Evolutionary conservation across 352 stramenopile genomes (phyloP).

Genomic region (Thraustochytrium aureum): DNA sequence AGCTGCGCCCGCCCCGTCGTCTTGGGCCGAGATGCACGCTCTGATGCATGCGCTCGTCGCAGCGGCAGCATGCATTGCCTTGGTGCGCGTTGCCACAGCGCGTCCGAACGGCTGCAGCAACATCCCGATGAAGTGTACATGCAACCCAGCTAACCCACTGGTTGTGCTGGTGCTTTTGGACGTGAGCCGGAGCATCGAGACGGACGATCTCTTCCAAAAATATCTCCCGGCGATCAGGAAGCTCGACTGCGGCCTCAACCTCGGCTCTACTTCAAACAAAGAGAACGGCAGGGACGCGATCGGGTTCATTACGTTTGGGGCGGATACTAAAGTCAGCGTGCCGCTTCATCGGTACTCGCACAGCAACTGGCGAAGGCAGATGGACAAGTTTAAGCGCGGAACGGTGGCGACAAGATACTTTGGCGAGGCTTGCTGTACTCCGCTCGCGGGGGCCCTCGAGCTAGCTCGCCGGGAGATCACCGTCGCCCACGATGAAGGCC

Average conservation of each 20-base stretch:
- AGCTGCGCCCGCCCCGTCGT: too few relatives aligned
- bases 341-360: background rate
- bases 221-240: background rate
- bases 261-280: background rate
- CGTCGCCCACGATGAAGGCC: background rate
- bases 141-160: background rate
- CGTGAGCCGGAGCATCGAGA: background rate
- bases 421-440: background rate
- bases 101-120: background rate
- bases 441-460: background rate
- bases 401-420: conserved; percentile 1
- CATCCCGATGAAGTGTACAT: background rate
- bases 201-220: background rate
- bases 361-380: background rate
- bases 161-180: background rate
- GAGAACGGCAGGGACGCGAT: background rate
- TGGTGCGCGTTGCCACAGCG: too few relatives aligned
- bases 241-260: conserved; percentile 19
- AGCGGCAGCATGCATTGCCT: too few relatives aligned
- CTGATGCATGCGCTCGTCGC: too few relatives aligned
- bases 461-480: background rate
- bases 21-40: too few relatives aligned
- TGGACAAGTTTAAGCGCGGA: background rate
- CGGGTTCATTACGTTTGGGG: background rate
- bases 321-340: conserved; percentile 4